Evolutionary conservation across 2,329 filamentous ascomycete species (phyloP), one percentile per base, ranked within the genome.

Genomic region (Thelonectria rubi): DNA sequence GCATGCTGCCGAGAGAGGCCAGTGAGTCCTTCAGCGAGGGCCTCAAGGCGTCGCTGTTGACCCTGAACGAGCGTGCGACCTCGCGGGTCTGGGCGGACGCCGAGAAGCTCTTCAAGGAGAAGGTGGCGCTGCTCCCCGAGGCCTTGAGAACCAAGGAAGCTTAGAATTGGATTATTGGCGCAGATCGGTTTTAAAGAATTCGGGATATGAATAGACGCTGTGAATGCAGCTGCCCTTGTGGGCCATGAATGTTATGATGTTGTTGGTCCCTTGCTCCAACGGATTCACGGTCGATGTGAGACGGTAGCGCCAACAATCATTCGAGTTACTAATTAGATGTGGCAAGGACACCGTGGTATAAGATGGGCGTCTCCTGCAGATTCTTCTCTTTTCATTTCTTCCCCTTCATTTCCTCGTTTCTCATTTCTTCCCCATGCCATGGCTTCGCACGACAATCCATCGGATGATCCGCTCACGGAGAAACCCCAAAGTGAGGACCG

Each of bases 11-110:
- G 1, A 85, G 94, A 55, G 94, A 97, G 80, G 89, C 93, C 24
- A 93, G 88, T 45, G 93, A 97, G 79, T 89, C 89, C 18, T 97
- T 97, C 80, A 92, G 89, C 76, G 81, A 85, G 53, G 90, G 91
- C 49, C 81, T 97, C 67, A 81, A 97, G 72, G 92, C 93, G 18
- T 91, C 88, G 72, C 80, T 97, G 68, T 78, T 95, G 63, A 84
- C 88, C 63, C 84, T 97, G 64, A 92, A 95, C 77, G 86, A 95
- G 74, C 87, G 92, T 75, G 80, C 84, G 61, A 90, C 84, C 18
- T 84, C 88, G 24, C 84, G 85, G 12, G 94, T 97, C n/a, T 97
- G 94, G 94, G 83, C 86, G 55, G 86, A 91, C 61, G 94, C 94
- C 0, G 88, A 96, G 81, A 89, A 92, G 79, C 81, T 97, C 57